Evolutionary conservation across 306 rosid genomes (phyloP), one percentile per base, ranked within the genome.

Genomic region (Fragaria vesca): DNA sequence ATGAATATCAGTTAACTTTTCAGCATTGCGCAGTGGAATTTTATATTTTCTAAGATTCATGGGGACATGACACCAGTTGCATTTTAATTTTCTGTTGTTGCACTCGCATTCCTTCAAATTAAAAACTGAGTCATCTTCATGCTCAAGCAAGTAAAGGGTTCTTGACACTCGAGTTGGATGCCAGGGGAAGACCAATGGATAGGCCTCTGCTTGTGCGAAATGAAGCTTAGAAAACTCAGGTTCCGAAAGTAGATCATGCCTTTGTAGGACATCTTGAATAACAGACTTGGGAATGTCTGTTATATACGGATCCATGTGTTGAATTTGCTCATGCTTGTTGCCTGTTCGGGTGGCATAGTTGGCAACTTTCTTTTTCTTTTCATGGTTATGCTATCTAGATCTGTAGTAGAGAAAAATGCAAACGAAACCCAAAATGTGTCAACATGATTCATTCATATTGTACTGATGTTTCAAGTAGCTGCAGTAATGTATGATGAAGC

Each of bases 11-110:
- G 15, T 26, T 12, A 65, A 65, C 69, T 45, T 52, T 28, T 42
- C 69, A 26, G 79, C 76, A 48, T 52, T 77, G n/a, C 69, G 78
- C 6, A 81, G 28, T 38, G 83, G 83, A 76, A 85, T 66, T 80
- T 81, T 83, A 38, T 78, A 61, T 48, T 67, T 69, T 55, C 72
- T 52, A 4, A 81, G 83, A 63, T 73, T 51, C 4, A 55, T 13
- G 17, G 9, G 57, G 4, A 5, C 8, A 16, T 32, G 38, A 72
- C 48, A 3, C 6, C 15, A 16, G 6, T 10, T 10, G 3, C 55
- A 32, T 0, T 15, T 17, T 11, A 28, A 69, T 21, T 58, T 58
- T 58, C 16, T 58, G 34, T 8, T 21, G 34, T 58, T 9, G 28
- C 60, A 30, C 18, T 61, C 10, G 0, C 13, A 32, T 0, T 36